Evolutionary conservation across 2,329 filamentous ascomycete species (phyloP), one percentile per base, ranked within the genome.

Genomic region (Blastomyces silverae): DNA sequence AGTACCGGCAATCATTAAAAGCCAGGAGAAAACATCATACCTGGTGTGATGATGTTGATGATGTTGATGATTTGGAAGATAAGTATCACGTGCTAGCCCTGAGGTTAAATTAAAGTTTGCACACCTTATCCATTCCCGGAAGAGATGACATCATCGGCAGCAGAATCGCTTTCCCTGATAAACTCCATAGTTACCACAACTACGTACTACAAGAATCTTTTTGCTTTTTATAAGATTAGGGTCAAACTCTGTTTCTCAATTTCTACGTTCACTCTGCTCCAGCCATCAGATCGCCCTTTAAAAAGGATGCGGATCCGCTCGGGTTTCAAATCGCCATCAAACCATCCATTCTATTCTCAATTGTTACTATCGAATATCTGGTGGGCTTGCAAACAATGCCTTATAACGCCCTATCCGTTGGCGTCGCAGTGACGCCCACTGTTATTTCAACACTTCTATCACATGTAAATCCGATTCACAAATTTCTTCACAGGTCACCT

Each of bases 401-500:
- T 65, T 84, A 94, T 71, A 92, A 90, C 77, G 95, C 92, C 22
- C 83, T 93, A 50, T 87, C 89, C 17, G 88, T 97, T 66, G 87
- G 88, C 65, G 84, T 91, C 69, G 92, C 92, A 61, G 89, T 97
- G 64, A 91, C 92, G 67, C 93, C 94, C 15, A 92, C 90, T 3
- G 89, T 96, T 58, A 83, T 97, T 64, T 88, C 90, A 69, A 97
- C 93, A 17, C 87, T 93, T 68, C 82, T 97, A 71, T 88, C 88
- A 65, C 94, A 97, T 82, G 90, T 92, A 83, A 71, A 87, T 79
- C 20, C 34, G 52, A 64, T 28, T 37, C 25, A 62, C 52, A 20
- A 55, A n/a, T 61, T 17, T 46, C 44, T n/a, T 20, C 44, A 46
- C 7, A 46, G n/a, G 20, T 20, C n/a, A 60, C 31, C 55, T 62